These are phyloP conservation scores for Boletellus ananas DNA, from an alignment of 768 basidiomycete genomes.

Conservation along the genomic window DNA sequence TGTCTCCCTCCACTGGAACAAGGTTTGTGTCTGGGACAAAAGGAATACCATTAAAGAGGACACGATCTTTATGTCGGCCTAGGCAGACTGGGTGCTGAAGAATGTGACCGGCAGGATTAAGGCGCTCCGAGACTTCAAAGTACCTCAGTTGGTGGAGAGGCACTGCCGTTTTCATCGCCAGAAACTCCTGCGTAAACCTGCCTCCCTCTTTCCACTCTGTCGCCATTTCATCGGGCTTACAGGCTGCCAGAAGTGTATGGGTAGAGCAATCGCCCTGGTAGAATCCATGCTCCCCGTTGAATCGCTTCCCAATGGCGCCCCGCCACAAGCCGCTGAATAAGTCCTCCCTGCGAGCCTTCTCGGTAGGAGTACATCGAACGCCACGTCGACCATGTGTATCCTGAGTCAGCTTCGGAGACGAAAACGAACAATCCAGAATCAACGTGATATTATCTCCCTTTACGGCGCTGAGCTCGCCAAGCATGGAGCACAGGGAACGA, in stretches of 20 bases:
- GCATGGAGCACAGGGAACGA: slow-evolving; percentile 58
- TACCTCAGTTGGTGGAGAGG: slow-evolving; percentile 56
- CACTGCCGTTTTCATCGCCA: slow-evolving; percentile 41
- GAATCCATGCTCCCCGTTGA: slow-evolving; percentile 40
- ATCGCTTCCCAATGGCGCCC: slow-evolving; percentile 36
- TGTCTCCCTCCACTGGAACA: slow-evolving; percentile 41
- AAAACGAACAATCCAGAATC: slow-evolving; percentile 64
- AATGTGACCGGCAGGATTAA: slow-evolving; percentile 35
- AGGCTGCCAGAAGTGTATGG: slow-evolving; percentile 58
- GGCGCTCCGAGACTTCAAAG: slow-evolving; percentile 41
- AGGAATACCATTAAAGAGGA: slow-evolving; percentile 54
- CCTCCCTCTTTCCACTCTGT: slow-evolving; percentile 62
- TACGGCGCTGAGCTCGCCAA: slow-evolving; percentile 48
- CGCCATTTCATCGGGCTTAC: slow-evolving; percentile 51
- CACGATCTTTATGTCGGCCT: slow-evolving; percentile 46
- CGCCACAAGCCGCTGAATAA: slow-evolving; percentile 56
- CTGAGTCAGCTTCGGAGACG: slow-evolving; percentile 36
- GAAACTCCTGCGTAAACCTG: slow-evolving; percentile 53
- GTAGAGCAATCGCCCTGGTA: slow-evolving; percentile 39
- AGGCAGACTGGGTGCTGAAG: slow-evolving; percentile 48
- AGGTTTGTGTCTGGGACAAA: slow-evolving; percentile 49
- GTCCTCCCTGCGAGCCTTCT: slow-evolving; percentile 52
- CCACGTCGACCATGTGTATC: slow-evolving; percentile 43
- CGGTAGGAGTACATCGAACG: slow-evolving; percentile 58
- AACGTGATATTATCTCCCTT: slow-evolving; percentile 72